Conservation (phyloP, 208 protist genomes). For the Strigomonas oncopelti region DNA sequence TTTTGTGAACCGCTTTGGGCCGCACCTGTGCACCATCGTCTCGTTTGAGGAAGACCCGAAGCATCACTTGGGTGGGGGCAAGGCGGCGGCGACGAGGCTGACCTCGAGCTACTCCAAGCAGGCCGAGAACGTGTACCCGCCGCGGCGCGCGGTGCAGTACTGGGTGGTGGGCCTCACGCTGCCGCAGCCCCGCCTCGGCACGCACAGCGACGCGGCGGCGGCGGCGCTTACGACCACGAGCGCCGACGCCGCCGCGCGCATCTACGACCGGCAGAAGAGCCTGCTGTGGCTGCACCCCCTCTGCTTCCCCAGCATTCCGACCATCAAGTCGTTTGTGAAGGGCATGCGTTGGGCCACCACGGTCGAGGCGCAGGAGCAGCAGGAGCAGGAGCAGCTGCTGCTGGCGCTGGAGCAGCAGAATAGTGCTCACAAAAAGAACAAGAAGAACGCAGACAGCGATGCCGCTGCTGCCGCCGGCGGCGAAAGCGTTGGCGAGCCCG, state of each 20-base stretch:
- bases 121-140: conserved; percentile 48
- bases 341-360: neutral
- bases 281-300: conserved; percentile 37
- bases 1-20: conserved; percentile 32
- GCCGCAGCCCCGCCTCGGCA: conserved; percentile 10
- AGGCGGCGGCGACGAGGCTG: conserved; percentile 10
- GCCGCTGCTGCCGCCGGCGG: neutral
- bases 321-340: conserved; percentile 24
- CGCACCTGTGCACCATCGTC: conserved; percentile 20
- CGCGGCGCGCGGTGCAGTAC: conserved; percentile 25
- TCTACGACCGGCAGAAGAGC: conserved; percentile 8
- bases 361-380: neutral
- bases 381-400: neutral
- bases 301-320: conserved; percentile 25
- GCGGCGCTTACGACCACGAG: neutral
- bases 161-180: conserved; percentile 35
- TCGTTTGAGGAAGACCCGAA: conserved; percentile 14
- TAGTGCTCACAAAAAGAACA: neutral
- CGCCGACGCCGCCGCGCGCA: neutral
- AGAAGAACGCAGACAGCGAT: neutral
- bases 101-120: conserved; percentile 26
- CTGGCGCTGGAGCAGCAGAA: neutral
- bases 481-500: neutral
- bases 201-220: neutral
- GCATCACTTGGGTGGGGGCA: neutral